These are phyloP conservation scores for Vickermania spadyakhi DNA, from an alignment of 208 protist species.

Conservation along the genomic window DNA sequence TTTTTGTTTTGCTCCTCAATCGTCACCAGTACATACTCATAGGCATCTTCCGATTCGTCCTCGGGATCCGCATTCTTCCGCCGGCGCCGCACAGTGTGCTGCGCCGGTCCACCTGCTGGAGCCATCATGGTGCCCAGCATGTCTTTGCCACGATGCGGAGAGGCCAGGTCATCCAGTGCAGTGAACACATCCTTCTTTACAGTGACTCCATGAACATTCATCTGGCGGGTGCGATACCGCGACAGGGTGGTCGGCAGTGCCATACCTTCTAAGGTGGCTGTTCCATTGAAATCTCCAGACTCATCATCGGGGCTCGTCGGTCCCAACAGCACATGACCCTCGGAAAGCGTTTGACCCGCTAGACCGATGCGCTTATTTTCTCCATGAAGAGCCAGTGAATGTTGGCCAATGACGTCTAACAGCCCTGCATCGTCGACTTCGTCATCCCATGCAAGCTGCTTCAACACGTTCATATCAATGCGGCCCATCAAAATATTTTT, in stretches of 20 bases:
- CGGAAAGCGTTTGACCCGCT: slow-evolving; percentile 13
- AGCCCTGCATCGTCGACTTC: slow-evolving; percentile 35
- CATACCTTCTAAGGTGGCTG: neutral
- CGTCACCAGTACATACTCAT: slow-evolving; percentile 30
- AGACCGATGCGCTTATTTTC: slow-evolving; percentile 20
- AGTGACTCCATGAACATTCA: slow-evolving; percentile 3
- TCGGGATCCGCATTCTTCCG: neutral
- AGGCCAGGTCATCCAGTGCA: neutral
- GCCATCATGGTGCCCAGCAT: slow-evolving; percentile 26
- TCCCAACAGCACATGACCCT: slow-evolving; percentile 7
- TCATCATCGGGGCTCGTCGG: slow-evolving; percentile 2
- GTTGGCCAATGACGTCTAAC: slow-evolving; percentile 26
- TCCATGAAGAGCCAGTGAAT: slow-evolving; percentile 23
- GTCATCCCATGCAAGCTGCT: slow-evolving; percentile 37
- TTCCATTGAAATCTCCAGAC: neutral
- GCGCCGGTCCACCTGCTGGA: slow-evolving; percentile 11
- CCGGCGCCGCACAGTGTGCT: slow-evolving; percentile 13
- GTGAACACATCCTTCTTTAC: neutral
- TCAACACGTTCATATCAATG: slow-evolving; percentile 28
- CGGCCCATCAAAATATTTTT: slow-evolving; percentile 46
- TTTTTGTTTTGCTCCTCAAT: slow-evolving; percentile 21
- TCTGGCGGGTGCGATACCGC: slow-evolving; percentile 8
- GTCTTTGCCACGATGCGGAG: slow-evolving; percentile 9
- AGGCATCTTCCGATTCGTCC: slow-evolving; percentile 10
- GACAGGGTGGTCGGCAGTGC: slow-evolving; percentile 9